Percentiles rank a stretch among this genome's conserved stretches.
phyloP scores from a whole-genome alignment of 345 rosid genomes.

The Cardamine occulta region DNA sequence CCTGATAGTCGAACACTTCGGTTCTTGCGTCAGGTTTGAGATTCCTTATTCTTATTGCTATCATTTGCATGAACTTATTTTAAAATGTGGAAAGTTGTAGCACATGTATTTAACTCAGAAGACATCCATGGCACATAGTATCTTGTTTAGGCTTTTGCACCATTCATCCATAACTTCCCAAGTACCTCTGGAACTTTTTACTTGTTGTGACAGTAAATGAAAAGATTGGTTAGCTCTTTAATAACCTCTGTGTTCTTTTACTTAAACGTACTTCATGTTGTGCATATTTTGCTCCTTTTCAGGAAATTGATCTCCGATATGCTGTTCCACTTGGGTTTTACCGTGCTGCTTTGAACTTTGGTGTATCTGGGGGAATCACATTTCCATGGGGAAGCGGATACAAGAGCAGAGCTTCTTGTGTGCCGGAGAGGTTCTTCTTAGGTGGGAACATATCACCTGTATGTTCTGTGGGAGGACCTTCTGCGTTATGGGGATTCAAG shows the following conservation, averaged over 20 bases:
- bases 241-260: constrained; percentile 20
- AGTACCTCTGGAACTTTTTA: constrained; percentile 1
- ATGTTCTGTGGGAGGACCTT: constrained; percentile 79
- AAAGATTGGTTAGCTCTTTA: constrained; percentile 23
- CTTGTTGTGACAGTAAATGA: constrained; percentile 7
- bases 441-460: constrained; percentile 94
- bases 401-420: constrained; percentile 57
- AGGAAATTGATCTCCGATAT: constrained; percentile 90
- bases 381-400: constrained; percentile 81
- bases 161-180: background rate
- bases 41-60: constrained; percentile 12
- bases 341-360: constrained; percentile 77
- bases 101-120: background rate
- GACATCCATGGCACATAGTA: constrained; percentile 16
- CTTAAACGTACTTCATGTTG: constrained; percentile 13
- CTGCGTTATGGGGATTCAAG: constrained; percentile 85
- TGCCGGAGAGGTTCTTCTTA: constrained; percentile 88
- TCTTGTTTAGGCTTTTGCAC: constrained; percentile 10
- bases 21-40: constrained; percentile 82
- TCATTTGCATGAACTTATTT: background rate
- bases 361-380: constrained; percentile 74
- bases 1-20: constrained; percentile 79
- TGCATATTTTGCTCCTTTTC: background rate
- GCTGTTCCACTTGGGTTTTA: constrained; percentile 86
- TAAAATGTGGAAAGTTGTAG: background rate